A percentile compares a stretch with the other conserved stretches of the same genome.
Conservation (phyloP, 371 early-diverging fungal genomes). For the Syncephalastrum monosporum region DNA sequence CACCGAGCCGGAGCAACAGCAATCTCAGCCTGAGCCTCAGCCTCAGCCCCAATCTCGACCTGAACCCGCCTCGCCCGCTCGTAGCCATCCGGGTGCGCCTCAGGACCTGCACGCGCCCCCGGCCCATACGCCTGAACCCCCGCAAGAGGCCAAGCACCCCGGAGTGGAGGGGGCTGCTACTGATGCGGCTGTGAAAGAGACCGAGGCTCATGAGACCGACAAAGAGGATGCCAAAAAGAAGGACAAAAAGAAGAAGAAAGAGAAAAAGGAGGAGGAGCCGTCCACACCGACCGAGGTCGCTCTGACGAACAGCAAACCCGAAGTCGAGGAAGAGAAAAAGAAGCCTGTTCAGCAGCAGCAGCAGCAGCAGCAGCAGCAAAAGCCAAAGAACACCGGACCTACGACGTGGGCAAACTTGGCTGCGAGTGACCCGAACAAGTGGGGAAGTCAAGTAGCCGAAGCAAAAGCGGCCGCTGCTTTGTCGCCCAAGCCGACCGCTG, state of each 20-base stretch:
- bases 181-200: neutral
- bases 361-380: slow-evolving; percentile 36
- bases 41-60: neutral
- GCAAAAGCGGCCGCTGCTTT: slow-evolving; percentile 27
- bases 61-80: neutral
- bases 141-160: neutral
- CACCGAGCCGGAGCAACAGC: neutral
- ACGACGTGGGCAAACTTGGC: slow-evolving; percentile 53
- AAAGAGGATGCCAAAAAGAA: slow-evolving; percentile 8
- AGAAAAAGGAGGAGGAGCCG: neutral
- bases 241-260: slow-evolving; percentile 3
- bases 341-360: slow-evolving; percentile 42
- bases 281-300: slow-evolving; percentile 8
- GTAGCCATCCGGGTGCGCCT: neutral
- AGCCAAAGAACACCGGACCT: slow-evolving; percentile 15
- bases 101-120: neutral
- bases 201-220: neutral
- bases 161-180: neutral
- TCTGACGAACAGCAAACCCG: slow-evolving; percentile 21
- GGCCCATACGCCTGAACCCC: neutral
- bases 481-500: slow-evolving; percentile 12
- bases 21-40: neutral
- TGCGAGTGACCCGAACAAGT: slow-evolving; percentile 36
- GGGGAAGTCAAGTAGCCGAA: slow-evolving; percentile 34
- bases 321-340: slow-evolving; percentile 41